Percentiles rank a stretch among this genome's conserved stretches.
Evolutionary conservation across 176 grass and related monocot species (phyloP).

Genomic region (Raddia guianensis): DNA sequence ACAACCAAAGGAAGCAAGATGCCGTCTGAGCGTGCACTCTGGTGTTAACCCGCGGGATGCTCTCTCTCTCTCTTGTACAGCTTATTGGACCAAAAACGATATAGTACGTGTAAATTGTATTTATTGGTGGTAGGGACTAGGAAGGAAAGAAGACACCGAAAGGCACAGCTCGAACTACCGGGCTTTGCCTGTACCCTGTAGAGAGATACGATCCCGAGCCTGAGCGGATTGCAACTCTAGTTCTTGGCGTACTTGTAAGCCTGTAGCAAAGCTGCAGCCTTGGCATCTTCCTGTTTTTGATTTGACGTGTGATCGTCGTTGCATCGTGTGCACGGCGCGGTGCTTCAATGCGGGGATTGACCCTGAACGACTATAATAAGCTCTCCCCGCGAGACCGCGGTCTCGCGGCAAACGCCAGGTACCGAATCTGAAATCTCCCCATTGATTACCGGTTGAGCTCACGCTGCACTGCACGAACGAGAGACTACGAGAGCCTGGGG

Average conservation of each 20-base stretch:
- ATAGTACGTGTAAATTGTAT: slow-evolving; percentile 22
- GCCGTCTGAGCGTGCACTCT: not conserved
- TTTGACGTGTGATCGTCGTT: not conserved
- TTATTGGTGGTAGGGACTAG: not conserved
- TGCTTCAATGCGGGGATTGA: slow-evolving; percentile 1
- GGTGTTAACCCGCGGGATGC: slow-evolving; percentile 23
- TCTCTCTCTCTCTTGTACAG: slow-evolving; percentile 38
- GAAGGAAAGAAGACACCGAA: slow-evolving; percentile 16
- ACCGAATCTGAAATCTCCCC: not conserved
- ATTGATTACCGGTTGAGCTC: not conserved
- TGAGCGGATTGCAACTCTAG: not conserved
- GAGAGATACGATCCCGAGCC: not conserved
- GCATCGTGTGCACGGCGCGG: not conserved
- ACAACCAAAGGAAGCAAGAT: slow-evolving; percentile 6
- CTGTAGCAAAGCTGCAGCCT: slow-evolving; percentile 17
- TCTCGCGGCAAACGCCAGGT: not conserved
- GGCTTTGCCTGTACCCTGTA: not conserved
- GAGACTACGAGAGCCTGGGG: not conserved
- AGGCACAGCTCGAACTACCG: slow-evolving; percentile 30
- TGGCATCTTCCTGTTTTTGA: not conserved
- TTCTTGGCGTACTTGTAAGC: not conserved
- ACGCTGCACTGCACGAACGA: not conserved
- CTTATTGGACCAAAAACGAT: slow-evolving; percentile 5
- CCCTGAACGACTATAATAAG: not conserved
- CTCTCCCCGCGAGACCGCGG: not conserved